Evolutionary conservation across 1,284 basidiomycete genomes (phyloP).

Genomic region (Leucoagaricus sp.): DNA sequence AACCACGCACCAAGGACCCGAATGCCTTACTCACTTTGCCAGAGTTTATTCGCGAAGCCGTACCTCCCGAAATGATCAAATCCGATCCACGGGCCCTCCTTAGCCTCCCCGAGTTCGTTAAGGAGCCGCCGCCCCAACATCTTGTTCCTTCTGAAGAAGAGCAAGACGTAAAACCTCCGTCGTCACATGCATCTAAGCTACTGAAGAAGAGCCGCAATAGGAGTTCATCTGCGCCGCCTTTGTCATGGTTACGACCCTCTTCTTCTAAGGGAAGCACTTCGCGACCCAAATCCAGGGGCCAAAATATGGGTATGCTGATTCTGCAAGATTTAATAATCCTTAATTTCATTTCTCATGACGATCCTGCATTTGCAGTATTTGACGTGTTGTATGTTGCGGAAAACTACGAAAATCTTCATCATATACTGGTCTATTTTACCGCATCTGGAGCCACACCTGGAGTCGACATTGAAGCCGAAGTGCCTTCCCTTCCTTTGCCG

Average conservation of each 20-base stretch:
- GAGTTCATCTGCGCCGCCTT: conserved; percentile 71
- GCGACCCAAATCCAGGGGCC: conserved; percentile 17
- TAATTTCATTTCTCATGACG: not conserved
- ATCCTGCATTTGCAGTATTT: conserved; percentile 37
- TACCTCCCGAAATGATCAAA: conserved; percentile 36
- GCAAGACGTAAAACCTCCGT: not conserved
- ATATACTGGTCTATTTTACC: conserved; percentile 70
- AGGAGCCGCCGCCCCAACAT: conserved; percentile 36
- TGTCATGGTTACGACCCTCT: conserved; percentile 61
- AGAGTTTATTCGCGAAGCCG: conserved; percentile 64
- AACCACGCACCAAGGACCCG: conserved; percentile 49
- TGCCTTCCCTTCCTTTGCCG: conserved; percentile 49
- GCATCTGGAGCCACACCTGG: conserved; percentile 47
- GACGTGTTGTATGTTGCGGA: conserved; percentile 78
- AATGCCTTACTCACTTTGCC: conserved; percentile 59
- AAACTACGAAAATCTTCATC: conserved; percentile 79
- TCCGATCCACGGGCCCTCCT: conserved; percentile 52
- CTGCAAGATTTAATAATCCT: conserved; percentile 12
- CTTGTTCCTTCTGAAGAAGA: conserved; percentile 20
- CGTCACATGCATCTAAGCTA: conserved; percentile 24
- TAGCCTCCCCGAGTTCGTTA: conserved; percentile 62
- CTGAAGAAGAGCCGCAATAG: conserved; percentile 50
- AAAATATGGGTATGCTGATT: conserved; percentile 20
- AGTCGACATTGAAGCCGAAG: conserved; percentile 60
- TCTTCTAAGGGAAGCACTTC: conserved; percentile 27